Conservation (phyloP, 805 yeast species). For the Schizosaccharomyces lindneri region DNA sequence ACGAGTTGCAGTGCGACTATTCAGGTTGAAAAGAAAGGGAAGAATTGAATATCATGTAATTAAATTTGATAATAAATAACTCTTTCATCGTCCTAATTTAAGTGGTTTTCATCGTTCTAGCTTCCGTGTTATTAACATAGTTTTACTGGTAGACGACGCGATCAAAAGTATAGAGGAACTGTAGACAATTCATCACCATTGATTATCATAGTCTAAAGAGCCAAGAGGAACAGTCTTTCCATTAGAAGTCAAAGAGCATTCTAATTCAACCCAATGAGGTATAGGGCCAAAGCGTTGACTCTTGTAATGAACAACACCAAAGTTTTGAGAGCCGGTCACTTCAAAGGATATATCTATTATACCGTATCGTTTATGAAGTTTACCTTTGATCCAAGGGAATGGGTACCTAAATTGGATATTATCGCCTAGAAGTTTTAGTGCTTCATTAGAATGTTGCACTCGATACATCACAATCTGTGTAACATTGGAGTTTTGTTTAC, state of each 20-base stretch:
- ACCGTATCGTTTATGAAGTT: neutral
- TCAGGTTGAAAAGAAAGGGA: neutral
- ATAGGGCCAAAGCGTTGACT: neutral
- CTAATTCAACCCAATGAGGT: neutral
- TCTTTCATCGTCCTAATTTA: too few species aligned
- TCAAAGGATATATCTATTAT: neutral
- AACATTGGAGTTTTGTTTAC: slow-evolving; percentile 1
- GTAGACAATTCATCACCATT: neutral
- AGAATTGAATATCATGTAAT: too few species aligned
- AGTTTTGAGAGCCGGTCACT: neutral
- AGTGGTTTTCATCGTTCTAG: too few species aligned
- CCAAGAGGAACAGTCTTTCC: neutral
- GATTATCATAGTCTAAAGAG: neutral
- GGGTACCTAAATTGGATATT: neutral
- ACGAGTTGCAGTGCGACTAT: neutral
- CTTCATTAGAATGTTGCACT: neutral
- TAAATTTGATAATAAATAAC: too few species aligned
- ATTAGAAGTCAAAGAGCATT: neutral
- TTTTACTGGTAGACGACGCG: neutral
- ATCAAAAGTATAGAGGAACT: neutral
- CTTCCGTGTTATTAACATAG: neutral
- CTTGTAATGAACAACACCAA: neutral
- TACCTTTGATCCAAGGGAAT: neutral
- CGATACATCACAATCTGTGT: neutral
- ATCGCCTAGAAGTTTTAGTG: neutral